phyloP scores from a whole-genome alignment of 1,139 yeast genomes.

The Candida freyschussii region DNA sequence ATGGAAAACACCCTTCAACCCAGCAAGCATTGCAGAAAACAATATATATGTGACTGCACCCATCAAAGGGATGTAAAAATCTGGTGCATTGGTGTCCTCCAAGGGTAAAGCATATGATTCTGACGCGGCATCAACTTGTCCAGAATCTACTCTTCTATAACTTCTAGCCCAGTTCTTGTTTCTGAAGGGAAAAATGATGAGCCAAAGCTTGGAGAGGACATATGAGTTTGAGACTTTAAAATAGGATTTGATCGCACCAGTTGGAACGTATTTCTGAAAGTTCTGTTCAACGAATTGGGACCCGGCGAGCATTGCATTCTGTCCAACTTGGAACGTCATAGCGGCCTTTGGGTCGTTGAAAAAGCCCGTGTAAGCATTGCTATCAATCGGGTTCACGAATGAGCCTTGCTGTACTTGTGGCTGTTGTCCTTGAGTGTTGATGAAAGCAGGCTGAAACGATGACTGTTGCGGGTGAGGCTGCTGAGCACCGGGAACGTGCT shows the following conservation, averaged over 20 bases:
- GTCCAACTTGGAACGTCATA: constrained; percentile 86
- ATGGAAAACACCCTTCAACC: constrained; percentile 85
- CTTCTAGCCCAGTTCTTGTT: constrained; percentile 74
- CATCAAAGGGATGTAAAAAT: constrained; percentile 92
- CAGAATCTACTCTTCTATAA: constrained; percentile 14
- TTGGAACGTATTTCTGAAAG: constrained; percentile 47
- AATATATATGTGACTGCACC: constrained; percentile 85
- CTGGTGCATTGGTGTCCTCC: constrained; percentile 92
- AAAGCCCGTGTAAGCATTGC: constrained; percentile 30
- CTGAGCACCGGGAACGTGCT: constrained; percentile 13
- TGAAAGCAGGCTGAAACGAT: constrained; percentile 11
- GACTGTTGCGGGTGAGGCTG: constrained; percentile 12
- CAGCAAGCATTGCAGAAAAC: constrained; percentile 80
- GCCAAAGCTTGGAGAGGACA: constrained; percentile 65
- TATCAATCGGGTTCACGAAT: constrained; percentile 3
- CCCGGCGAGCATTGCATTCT: constrained; percentile 62
- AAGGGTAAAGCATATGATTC: constrained; percentile 66
- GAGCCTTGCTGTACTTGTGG: constrained; percentile 7
- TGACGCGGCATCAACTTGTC: constrained; percentile 4
- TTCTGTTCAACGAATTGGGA: constrained; percentile 75
- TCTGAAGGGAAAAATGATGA: constrained; percentile 81
- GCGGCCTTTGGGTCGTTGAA: constrained; percentile 78
- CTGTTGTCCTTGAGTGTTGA: constrained; percentile 8
- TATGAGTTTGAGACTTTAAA: constrained; percentile 90
- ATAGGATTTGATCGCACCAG: constrained; percentile 63